These are phyloP conservation scores for Saccharum spontaneum DNA, from an alignment of 176 grass and related monocot genomes.

Conservation along the genomic window DNA sequence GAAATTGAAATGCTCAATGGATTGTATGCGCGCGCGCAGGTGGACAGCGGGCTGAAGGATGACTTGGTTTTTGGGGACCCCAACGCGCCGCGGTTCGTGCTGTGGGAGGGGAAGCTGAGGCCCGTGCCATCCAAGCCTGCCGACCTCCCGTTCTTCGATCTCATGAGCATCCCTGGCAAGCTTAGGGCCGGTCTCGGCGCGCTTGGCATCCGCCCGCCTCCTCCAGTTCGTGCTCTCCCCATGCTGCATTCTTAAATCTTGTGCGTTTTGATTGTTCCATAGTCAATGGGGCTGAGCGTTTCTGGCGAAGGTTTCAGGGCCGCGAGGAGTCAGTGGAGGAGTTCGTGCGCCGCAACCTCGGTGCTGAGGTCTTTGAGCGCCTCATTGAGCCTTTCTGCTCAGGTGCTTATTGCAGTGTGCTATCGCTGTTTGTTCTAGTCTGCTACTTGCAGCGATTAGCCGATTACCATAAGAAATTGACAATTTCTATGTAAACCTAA, in stretches of 20 bases:
- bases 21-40: conserved; percentile 33
- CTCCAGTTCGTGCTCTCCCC: conserved; percentile 80
- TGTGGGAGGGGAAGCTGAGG: conserved; percentile 79
- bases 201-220: conserved; percentile 72
- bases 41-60: conserved; percentile 80
- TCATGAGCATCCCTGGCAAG: conserved; percentile 84
- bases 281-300: conserved; percentile 27
- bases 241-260: not conserved
- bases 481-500: conserved; percentile 14
- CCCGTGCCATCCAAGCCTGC: conserved; percentile 82
- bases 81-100: conserved; percentile 78
- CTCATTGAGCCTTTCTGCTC: conserved; percentile 96
- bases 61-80: conserved; percentile 96
- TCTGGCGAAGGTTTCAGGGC: conserved; percentile 88
- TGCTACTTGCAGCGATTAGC: not conserved
- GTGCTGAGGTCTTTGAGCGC: conserved; percentile 87
- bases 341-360: conserved; percentile 93
- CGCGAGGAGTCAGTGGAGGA: conserved; percentile 93
- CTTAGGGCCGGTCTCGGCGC: conserved; percentile 84
- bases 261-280: conserved; percentile 4
- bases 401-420: conserved; percentile 40
- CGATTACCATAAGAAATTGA: not conserved
- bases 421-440: not conserved
- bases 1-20: not conserved
- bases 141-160: conserved; percentile 80